Conservation (phyloP, 768 basidiomycete species). For the Suillus paluster region DNA sequence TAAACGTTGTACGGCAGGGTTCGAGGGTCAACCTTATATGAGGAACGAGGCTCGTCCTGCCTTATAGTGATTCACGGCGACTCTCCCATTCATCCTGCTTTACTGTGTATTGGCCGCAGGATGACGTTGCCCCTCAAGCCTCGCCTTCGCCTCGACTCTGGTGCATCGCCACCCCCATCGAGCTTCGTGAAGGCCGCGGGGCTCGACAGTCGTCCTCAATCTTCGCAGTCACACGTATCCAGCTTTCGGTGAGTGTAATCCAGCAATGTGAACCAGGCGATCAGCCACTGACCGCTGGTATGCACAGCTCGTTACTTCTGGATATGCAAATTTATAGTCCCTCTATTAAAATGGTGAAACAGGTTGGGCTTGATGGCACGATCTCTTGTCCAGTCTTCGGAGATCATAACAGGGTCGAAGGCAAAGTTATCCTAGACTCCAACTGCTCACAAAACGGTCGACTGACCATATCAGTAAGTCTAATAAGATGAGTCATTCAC, state of each 20-base stretch:
- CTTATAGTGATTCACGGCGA: neutral
- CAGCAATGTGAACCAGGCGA: neutral
- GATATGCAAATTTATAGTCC: conserved; percentile 67
- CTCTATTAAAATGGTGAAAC: conserved; percentile 53
- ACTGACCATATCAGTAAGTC: conserved; percentile 57
- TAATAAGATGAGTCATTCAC: neutral
- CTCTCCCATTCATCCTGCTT: neutral
- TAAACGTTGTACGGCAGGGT: conserved; percentile 27
- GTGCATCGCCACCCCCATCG: conserved; percentile 30
- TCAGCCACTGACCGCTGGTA: conserved; percentile 14
- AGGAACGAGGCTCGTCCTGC: conserved; percentile 2
- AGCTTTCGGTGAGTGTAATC: conserved; percentile 48
- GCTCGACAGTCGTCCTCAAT: conserved; percentile 17
- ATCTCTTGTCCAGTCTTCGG: conserved; percentile 56
- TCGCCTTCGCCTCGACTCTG: conserved; percentile 19
- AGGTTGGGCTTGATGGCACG: conserved; percentile 26
- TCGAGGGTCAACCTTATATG: conserved; percentile 23
- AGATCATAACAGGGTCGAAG: conserved; percentile 61
- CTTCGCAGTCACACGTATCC: conserved; percentile 48
- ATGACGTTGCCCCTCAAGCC: conserved; percentile 26
- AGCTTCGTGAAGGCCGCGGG: conserved; percentile 38
- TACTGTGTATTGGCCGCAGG: neutral
- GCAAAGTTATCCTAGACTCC: conserved; percentile 61
- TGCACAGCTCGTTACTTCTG: conserved; percentile 53
- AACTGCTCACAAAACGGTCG: conserved; percentile 57